Evolutionary conservation across 495 filamentous ascomycete species (phyloP), one percentile per base, ranked within the genome.

Genomic region (Jackrogersella minutella): DNA sequence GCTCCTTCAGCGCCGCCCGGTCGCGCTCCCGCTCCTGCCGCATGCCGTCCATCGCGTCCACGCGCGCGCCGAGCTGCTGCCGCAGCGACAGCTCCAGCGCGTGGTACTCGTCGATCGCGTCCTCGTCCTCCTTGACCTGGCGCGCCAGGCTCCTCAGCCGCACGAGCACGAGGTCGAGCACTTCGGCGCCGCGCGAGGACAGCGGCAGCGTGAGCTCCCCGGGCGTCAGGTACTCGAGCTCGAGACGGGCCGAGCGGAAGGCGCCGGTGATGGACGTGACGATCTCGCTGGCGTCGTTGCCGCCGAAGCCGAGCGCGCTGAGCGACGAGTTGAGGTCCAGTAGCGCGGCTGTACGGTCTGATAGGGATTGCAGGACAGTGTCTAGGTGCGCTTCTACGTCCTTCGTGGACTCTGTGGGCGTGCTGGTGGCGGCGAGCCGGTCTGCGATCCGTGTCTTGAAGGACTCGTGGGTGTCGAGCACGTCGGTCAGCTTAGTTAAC

Each of bases 201-300:
- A 78, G 80, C 31, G 62, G 86, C 14, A 70, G 80, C 75, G 74
- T 55, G 11, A 78, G 58, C 68, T 92, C 90, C 3, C 88, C 89
- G 0, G 90, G 90, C 0, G 87, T 80, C 1, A 88, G 76, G 66
- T 86, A 85, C 63, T 92, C 90, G 5, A 92, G 80, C 22, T 88
- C 83, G 1, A 92, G 78, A 3, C 89, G 84, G 2, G 89, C 88
- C n/a, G 82, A 66, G n/a, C 88, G 85, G 73, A 92, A 87, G 19
- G 80, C 74, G 13, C 69, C 33, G 14, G 77, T 77, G 17, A 91
- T 82, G 1, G 83, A 78, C 0, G 74, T 44, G 5, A 91, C 66
- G 21, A 84, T 79, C n/a, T 85, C 84, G 14, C 79, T 65, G 0
- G 78, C 74, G 59, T 77, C 77, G 0, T 66, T 43, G 8, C 85